These are phyloP conservation scores for Myrica gale DNA, from an alignment of 306 rosid genomes.

Conservation along the genomic window DNA sequence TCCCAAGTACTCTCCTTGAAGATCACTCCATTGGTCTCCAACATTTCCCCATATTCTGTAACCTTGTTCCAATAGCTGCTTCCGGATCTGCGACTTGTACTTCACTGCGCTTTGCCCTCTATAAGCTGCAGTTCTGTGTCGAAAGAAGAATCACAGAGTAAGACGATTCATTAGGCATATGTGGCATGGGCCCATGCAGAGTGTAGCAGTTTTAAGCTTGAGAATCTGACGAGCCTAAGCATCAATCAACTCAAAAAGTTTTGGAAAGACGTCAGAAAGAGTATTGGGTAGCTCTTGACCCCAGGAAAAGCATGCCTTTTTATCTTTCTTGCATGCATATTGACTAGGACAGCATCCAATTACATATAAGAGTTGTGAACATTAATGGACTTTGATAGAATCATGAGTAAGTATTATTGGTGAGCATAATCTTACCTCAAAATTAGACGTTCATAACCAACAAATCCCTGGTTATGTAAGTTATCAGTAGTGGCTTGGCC, in stretches of 20 bases:
- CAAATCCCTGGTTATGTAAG: slow-evolving; percentile 61
- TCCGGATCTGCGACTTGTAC: slow-evolving; percentile 60
- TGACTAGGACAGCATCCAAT: slow-evolving; percentile 16
- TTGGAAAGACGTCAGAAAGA: not conserved
- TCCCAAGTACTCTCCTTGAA: slow-evolving; percentile 65
- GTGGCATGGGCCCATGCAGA: too few relatives aligned
- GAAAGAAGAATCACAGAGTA: not conserved
- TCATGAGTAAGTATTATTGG: not conserved
- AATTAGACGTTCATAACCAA: slow-evolving; percentile 65
- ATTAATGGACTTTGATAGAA: too few relatives aligned
- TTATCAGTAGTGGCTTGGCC: slow-evolving; percentile 51
- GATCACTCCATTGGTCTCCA: slow-evolving; percentile 96
- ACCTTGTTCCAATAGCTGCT: slow-evolving; percentile 57
- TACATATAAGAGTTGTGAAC: too few relatives aligned
- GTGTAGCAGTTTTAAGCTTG: too few relatives aligned
- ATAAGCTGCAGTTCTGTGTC: slow-evolving; percentile 39
- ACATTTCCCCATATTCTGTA: slow-evolving; percentile 85
- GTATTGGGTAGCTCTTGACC: not conserved
- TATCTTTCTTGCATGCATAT: slow-evolving; percentile 5
- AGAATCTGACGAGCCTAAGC: not conserved
- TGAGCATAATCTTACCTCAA: slow-evolving; percentile 49
- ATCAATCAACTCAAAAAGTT: not conserved
- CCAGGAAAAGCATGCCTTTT: not conserved
- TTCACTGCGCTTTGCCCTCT: slow-evolving; percentile 57
- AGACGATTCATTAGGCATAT: too few relatives aligned